Evolutionary conservation across 2,329 filamentous ascomycete species (phyloP), one percentile per base, ranked within the genome.

Genomic region (Cadophora sp.): DNA sequence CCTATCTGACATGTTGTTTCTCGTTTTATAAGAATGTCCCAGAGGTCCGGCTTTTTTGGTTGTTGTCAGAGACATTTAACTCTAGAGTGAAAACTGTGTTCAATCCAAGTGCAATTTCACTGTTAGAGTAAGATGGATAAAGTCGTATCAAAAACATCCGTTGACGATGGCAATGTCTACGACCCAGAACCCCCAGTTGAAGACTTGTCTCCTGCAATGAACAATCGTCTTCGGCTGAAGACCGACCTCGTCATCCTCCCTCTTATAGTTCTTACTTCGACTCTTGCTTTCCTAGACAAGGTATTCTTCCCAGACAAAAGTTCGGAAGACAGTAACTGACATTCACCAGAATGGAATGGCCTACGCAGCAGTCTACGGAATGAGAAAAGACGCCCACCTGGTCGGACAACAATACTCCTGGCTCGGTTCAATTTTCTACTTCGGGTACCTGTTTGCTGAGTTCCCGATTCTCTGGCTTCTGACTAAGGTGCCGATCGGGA

Each of bases 371-470:
- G 27, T 30, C 27, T 30, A 53, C 18, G 48, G 48, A 30, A 53
- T 53, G 48, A 30, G 22, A 24, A 30, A 53, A 13, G 48, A 53
- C 48, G 27, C 48, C 2, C 18, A 53, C 14, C 14, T 53, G 8
- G 48, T 53, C 20, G 48, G 48, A 14, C 48, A 53, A 53, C 20
- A 53, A 53, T 53, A 53, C 48, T 24, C 22, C 14, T 53, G 48
- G 24, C 51, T 56, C 4, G 27, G 51, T 4, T 36, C 51, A 7
- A 56, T 56, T n/a, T 56, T 56, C 27, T 56, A 56, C 27, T 56
- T 56, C 27, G 51, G 51, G 8, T 56, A 56, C 27, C 27, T 56
- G 4, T 27, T 56, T 6, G 33, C 33, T 18, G 22, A 56, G 51
- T 56, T 56, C 18, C 51, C 51, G 14, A n/a, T 33, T 13, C 27